Base-by-base conservation (phyloP, 805 yeast genomes). In the Teunomyces pallodes region DNA sequence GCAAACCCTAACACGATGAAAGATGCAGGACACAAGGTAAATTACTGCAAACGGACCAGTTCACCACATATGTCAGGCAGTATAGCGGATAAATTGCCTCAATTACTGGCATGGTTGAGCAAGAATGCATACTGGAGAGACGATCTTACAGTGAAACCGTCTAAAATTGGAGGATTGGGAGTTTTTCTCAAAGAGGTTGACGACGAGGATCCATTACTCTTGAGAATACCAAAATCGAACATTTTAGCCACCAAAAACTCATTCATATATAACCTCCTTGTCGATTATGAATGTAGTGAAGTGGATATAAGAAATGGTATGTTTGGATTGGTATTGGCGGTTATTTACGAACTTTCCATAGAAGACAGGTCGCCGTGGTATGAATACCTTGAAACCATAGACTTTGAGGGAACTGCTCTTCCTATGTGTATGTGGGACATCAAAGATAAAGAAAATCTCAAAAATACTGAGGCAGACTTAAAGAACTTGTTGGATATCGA, bases 321-420 rank as follows among this genome's bases (percentile, higher is more conserved):
- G 67, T 74, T 80, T 36, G 86, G 83, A 0, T 69, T 91, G 44
- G 80, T 86, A 5, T 54, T 88, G 6, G 81, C 91, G 0, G 86
- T 83, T 49, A 70, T 90, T 26, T 90, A 87, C 59, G 98, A 92
- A 61, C 64, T 74, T 46, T 67, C 80, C 3, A 67, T 76, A 41
- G 81, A 80, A 2, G 68, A 72, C n/a, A 55, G 62, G 3, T 86
- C 95, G n/a, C 97, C 96, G 4, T 92, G 97, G 97, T 72, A 50
- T 50, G 72, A 69, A 3, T 92, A 86, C 61, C 69, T 91, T 40
- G 64, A 71, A 26, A 73, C 86, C 14, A 77, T 89, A 26, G 69
- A 73, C 47, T 58, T 69, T 7, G 56, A 61, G 3, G 59, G 66
- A 3, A 64, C 70, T 7, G 48, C 75, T 3, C 44, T 62, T 4